Evolutionary conservation across 768 basidiomycete genomes (phyloP), one percentile per base, ranked within the genome.

Genomic region (Hericium erinaceus): DNA sequence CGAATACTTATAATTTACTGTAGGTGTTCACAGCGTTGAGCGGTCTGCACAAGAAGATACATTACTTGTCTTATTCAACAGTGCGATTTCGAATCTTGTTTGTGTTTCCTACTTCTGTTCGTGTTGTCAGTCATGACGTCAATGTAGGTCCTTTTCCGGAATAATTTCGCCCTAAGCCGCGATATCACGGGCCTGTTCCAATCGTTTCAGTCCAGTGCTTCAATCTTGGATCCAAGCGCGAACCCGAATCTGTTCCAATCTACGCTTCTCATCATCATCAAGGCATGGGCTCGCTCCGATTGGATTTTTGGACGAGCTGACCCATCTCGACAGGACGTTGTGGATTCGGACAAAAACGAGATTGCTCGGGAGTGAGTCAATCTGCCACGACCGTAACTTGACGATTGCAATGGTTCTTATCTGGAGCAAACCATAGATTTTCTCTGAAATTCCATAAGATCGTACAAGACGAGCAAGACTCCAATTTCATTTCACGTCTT

Each of bases 131-230:
- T n/a, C n/a, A n/a, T n/a, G n/a, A n/a, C n/a, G n/a, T n/a, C n/a
- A n/a, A n/a, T n/a, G n/a, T n/a, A 84, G 83, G 80, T 85, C 1
- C 68, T 84, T 2, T 84, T 83, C 70, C 77, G 84, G 3, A 83
- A 85, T 57, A 85, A 85, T 55, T 85, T 85, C 55, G 81, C 82
- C 0, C 68, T 84, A 1, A 79, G 80, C 44, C 73, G 82, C 16
- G 81, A 83, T 60, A 81, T 85, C 16, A 74, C 78, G 3, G 80
- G 80, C 2, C 74, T 84, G 2, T 85, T 85, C 57, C 79, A 80
- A 57, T 82, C 81, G 0, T 83, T 82, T 68, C 81, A 82, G 59
- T 77, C 80, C 0, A 80, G 79, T 15, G 76, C 79, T 0, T 75
- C 78, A 0, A 75, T 85, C 15, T 65, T 85, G 4, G 81, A 85